Evolutionary conservation across 306 rosid genomes (phyloP), one percentile per base, ranked within the genome.

Genomic region (Hippophae rhamnoides): DNA sequence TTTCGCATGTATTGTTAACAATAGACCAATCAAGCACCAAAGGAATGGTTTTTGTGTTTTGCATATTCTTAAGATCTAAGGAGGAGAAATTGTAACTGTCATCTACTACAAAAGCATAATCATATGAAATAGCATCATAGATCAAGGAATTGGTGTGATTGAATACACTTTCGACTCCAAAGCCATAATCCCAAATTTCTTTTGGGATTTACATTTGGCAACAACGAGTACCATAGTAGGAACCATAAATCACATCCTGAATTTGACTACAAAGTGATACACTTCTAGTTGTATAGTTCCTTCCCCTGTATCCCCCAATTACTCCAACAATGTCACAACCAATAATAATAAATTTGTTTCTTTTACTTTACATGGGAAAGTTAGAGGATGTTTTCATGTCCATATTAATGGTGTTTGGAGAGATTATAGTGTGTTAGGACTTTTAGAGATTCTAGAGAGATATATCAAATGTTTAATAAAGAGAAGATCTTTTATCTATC

Each of bases 1-100:
- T 4, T 49, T 38, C 10, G 38, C 77, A 73, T 0, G 47, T 62
- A 42, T 23, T 8, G 10, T 52, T 57, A 6, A 65, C 72, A 8
- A 67, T 52, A 5, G 65, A 50, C 78, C 72, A 73, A 57, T 67
- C 69, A 43, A 67, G 23, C 14, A 67, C 52, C 9, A 72, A 0
- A 10, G 72, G 68, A 10, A 60, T 12, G 0, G 18, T 48, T 12
- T 2, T 2, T 43, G 14, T 14, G 13, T 31, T 48, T 12, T 18
- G 6, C 1, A 72, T 12, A 3, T 38, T 11, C 26, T 10, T 0
- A 47, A 64, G 45, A 54, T 64, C 14, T 4, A 9, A 5, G 18
- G 60, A 54, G 0, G 69, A 54, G 40, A 64, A 64, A 7, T 64
- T 44, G 44, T 25, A 64, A 25, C 13, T 31, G 0, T 54, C 45